Conservation (phyloP, 306 rosid species). For the Alnus glutinosa region DNA sequence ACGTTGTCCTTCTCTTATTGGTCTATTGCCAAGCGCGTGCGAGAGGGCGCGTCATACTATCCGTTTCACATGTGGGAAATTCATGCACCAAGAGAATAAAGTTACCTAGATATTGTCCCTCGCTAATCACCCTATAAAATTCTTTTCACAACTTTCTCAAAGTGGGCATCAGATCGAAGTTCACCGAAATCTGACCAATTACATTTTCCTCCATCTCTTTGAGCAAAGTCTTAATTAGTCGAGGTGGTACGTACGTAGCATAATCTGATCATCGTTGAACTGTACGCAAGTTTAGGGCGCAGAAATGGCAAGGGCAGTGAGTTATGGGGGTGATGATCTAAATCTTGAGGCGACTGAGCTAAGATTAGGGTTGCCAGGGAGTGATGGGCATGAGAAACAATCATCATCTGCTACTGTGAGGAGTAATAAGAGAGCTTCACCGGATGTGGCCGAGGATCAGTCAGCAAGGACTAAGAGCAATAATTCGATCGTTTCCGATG, state of each 20-base stretch:
- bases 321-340: constrained; percentile 32
- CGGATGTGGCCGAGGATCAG: constrained; percentile 34
- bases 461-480: constrained; percentile 19
- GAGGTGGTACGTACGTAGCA: neutral
- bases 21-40: constrained; percentile 43
- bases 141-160: constrained; percentile 13
- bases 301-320: constrained; percentile 35
- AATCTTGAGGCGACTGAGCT: constrained; percentile 63
- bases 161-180: constrained; percentile 3
- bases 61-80: constrained; percentile 25
- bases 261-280: neutral
- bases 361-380: constrained; percentile 69
- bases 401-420: constrained; percentile 25
- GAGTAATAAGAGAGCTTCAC: constrained; percentile 56
- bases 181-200: neutral
- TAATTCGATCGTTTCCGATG: constrained; percentile 13
- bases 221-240: neutral
- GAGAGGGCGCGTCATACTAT: constrained; percentile 10
- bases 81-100: constrained; percentile 43
- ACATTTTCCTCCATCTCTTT: neutral
- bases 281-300: no score
- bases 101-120: constrained; percentile 43
- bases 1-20: constrained; percentile 35
- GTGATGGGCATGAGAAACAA: constrained; percentile 33
- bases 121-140: constrained; percentile 41